These are phyloP conservation scores for Emydomyces testavorans DNA, from an alignment of 2,329 filamentous ascomycete genomes.

Conservation along the genomic window DNA sequence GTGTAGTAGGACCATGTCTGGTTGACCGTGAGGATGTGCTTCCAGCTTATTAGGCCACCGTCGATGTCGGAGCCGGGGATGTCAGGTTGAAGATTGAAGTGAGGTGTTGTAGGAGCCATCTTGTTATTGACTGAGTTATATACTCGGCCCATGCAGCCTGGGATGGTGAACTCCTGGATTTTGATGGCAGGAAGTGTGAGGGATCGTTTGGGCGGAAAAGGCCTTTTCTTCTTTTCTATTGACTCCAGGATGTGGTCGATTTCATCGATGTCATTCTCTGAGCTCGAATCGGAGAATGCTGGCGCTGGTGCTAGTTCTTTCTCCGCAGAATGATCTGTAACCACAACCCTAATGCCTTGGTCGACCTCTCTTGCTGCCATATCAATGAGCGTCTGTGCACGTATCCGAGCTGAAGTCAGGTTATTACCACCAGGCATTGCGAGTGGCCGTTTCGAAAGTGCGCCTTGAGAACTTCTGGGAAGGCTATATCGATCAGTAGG, in stretches of 20 bases:
- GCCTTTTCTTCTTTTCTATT: conserved; percentile 8
- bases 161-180: conserved; percentile 34
- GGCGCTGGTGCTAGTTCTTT: conserved; percentile 19
- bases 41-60: conserved; percentile 36
- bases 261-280: conserved; percentile 27
- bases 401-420: conserved; percentile 35
- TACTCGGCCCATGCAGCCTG: conserved; percentile 33
- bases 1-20: conserved; percentile 31
- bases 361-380: conserved; percentile 33
- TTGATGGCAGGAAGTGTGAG: conserved; percentile 18
- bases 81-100: conserved; percentile 34
- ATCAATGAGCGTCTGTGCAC: conserved; percentile 37
- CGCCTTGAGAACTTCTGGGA: conserved; percentile 34
- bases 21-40: conserved; percentile 33
- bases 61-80: conserved; percentile 33
- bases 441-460: conserved; percentile 31
- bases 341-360: conserved; percentile 30
- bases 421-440: conserved; percentile 36
- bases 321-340: conserved; percentile 34
- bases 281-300: conserved; percentile 17
- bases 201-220: not conserved
- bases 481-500: conserved; percentile 33
- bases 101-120: conserved; percentile 21
- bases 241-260: conserved; percentile 11
- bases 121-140: conserved; percentile 6